Evolutionary conservation across 2,329 filamentous ascomycete species (phyloP), one percentile per base, ranked within the genome.

Genomic region (Pseudogymnoascus sp.): DNA sequence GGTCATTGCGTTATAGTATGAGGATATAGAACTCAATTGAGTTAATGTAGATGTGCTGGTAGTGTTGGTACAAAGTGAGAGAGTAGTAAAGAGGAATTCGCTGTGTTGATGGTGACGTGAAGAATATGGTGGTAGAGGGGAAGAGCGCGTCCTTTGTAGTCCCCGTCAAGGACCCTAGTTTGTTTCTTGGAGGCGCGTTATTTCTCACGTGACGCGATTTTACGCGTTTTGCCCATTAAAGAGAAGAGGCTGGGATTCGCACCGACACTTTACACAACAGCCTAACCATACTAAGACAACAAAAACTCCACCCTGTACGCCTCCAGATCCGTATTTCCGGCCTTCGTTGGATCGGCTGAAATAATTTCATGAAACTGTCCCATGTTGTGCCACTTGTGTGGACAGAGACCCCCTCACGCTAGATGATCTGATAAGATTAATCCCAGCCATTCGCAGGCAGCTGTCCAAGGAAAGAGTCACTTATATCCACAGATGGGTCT

Each of bases 1-100:
- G 74, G 89, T 82, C 90, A 95, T 94, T 82, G 78, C 73, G 67
- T 62, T 30, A 56, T 55, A 28, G 33, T 58, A 57, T 52, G 55
- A 57, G 21, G 30, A 57, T 23, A 35, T 30, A 23, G 23, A 13
- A 30, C 41, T 59, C 61, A 35, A 60, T 60, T 67, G 66, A 62
- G 64, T 64, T 62, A 61, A 52, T 30, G 5, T 1, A 52, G 26
- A 15, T 19, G 56, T 59, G 59, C 35, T 23, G n/a, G 28, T 41
- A 15, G 48, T 39, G 15, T 60, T 48, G 57, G 63, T 63, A 67
- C 64, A 60, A 62, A 61, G 61, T 65, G 62, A 59, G 58, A 60
- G 55, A 61, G 59, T n/a, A 63, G 59, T 61, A 48, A 57, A 59
- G 58, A 64, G 62, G 60, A 37, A 55, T 61, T 38, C 55, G 41